phyloP scores from a whole-genome alignment of 1,284 basidiomycete species.

The Puccinia coronata region DNA sequence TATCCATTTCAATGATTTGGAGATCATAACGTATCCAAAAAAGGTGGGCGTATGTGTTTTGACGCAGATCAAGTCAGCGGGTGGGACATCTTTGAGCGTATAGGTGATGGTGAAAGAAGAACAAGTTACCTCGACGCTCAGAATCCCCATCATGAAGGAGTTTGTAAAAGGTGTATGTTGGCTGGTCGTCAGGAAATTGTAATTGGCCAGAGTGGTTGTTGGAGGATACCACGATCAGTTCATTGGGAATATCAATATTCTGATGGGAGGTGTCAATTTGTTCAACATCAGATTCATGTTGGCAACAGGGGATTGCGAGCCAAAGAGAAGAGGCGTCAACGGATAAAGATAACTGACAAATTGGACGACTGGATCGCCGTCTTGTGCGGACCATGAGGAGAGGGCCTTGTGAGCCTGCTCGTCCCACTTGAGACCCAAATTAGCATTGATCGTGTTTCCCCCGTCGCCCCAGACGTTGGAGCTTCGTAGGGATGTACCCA shows the following conservation, averaged over 20 bases:
- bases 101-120: neutral
- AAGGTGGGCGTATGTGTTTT: neutral
- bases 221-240: slow-evolving; percentile 45
- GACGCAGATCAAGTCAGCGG: neutral
- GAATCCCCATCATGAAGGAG: slow-evolving; percentile 10
- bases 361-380: slow-evolving; percentile 24
- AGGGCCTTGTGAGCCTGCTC: slow-evolving; percentile 38
- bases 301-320: neutral
- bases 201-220: slow-evolving; percentile 31
- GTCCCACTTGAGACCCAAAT: slow-evolving; percentile 42
- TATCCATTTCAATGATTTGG: neutral
- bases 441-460: slow-evolving; percentile 15
- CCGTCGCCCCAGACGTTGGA: slow-evolving; percentile 43
- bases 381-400: slow-evolving; percentile 27
- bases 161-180: slow-evolving; percentile 47
- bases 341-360: slow-evolving; percentile 25
- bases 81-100: neutral
- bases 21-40: neutral
- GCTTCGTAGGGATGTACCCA: slow-evolving; percentile 34
- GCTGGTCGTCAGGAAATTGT: slow-evolving; percentile 42
- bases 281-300: neutral
- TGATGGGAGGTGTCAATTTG: neutral
- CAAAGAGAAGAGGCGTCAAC: neutral
- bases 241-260: slow-evolving; percentile 36
- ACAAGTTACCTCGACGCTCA: slow-evolving; percentile 21